phyloP scores from a whole-genome alignment of 2,329 filamentous ascomycete species.

The Penicillium sp. region DNA sequence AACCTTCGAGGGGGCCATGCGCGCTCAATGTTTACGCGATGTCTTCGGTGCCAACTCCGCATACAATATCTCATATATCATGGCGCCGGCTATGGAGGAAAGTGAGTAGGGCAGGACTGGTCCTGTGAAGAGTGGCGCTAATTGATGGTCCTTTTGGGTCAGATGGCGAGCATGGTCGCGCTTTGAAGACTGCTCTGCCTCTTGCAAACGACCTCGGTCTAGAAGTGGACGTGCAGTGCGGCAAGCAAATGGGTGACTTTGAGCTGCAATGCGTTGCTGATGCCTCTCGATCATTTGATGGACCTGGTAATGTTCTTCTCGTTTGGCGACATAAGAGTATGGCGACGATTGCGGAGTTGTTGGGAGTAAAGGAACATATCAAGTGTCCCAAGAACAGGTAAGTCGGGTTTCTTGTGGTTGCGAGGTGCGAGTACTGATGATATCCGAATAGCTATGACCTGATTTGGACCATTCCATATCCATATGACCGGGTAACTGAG shows the following conservation, averaged over 20 bases:
- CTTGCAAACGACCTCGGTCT: conserved; percentile 30
- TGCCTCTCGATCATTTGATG: conserved; percentile 19
- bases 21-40: conserved; percentile 30
- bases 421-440: conserved; percentile 2
- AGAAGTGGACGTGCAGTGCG: conserved; percentile 28
- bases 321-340: conserved; percentile 32
- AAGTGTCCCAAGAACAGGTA: conserved; percentile 30
- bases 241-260: conserved; percentile 10
- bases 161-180: conserved; percentile 21
- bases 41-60: conserved; percentile 26
- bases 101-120: conserved; percentile 16
- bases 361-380: conserved; percentile 22
- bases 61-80: conserved; percentile 30
- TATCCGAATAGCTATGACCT: conserved; percentile 26
- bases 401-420: conserved; percentile 4
- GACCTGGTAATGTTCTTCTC: conserved; percentile 30
- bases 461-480: conserved; percentile 31
- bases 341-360: conserved; percentile 16
- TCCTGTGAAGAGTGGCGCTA: neutral
- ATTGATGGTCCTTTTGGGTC: neutral
- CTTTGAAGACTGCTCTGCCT: conserved; percentile 27
- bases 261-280: conserved; percentile 24
- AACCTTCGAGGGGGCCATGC: conserved; percentile 24
- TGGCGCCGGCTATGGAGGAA: conserved; percentile 26
- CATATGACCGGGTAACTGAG: conserved; percentile 28